These are phyloP conservation scores for Pyrrhoderma noxium DNA, from an alignment of 1,284 basidiomycete species.

Conservation along the genomic window DNA sequence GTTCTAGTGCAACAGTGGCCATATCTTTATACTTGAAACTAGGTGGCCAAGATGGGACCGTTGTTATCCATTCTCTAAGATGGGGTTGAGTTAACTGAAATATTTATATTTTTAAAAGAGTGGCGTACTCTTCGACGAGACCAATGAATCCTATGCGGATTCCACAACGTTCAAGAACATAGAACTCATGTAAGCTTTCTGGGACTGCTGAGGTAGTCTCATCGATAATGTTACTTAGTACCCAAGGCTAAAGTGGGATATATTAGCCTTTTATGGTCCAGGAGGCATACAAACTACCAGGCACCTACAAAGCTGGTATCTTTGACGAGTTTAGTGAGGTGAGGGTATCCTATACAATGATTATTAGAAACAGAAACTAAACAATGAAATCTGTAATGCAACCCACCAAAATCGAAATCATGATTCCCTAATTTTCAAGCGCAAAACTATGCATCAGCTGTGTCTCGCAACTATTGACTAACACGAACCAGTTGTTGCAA, in stretches of 20 bases:
- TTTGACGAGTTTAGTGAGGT: slow-evolving; percentile 66
- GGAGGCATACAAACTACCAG: slow-evolving; percentile 17
- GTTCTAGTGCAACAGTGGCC: slow-evolving; percentile 52
- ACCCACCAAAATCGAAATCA: slow-evolving; percentile 68
- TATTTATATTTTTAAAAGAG: not conserved
- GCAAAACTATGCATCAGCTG: not conserved
- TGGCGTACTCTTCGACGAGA: slow-evolving; percentile 68
- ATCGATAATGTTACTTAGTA: slow-evolving; percentile 72
- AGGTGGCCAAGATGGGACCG: slow-evolving; percentile 76
- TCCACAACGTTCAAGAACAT: slow-evolving; percentile 59
- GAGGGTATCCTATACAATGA: slow-evolving; percentile 60
- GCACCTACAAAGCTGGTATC: slow-evolving; percentile 59
- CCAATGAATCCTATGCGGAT: slow-evolving; percentile 74
- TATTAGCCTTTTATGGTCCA: slow-evolving; percentile 15
- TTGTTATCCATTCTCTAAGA: slow-evolving; percentile 78
- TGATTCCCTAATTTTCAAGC: slow-evolving; percentile 55
- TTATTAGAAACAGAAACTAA: slow-evolving; percentile 9
- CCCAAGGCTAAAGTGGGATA: slow-evolving; percentile 48
- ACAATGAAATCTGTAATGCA: slow-evolving; percentile 1
- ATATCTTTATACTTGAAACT: slow-evolving; percentile 67
- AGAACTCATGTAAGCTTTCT: slow-evolving; percentile 48
- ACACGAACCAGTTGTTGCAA: slow-evolving; percentile 52
- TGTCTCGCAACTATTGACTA: not conserved
- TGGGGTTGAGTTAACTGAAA: not conserved
- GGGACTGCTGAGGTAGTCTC: slow-evolving; percentile 51